Evolutionary conservation across 768 basidiomycete species (phyloP).

Genomic region (Nidularia pulvinata): DNA sequence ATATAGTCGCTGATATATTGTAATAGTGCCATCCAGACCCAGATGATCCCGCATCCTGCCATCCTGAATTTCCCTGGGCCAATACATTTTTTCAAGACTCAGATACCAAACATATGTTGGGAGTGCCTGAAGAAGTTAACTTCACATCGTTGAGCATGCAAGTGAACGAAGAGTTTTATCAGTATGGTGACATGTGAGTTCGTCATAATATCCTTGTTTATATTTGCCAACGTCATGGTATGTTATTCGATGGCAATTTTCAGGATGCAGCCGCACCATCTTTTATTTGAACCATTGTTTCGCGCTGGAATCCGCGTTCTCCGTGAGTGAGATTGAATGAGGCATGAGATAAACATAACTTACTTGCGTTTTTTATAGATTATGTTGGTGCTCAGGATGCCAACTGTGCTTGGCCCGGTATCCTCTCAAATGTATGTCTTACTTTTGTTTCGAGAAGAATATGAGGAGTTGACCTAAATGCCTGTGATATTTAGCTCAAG

Average conservation of each 20-base stretch:
- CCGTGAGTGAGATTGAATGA: constrained; percentile 12
- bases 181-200: constrained; percentile 16
- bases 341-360: neutral
- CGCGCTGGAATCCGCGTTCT: constrained; percentile 22
- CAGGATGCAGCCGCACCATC: constrained; percentile 14
- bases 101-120: constrained; percentile 9
- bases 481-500: constrained; percentile 12
- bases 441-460: neutral
- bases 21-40: constrained; percentile 3
- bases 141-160: constrained; percentile 6
- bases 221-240: no score
- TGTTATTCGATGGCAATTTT: neutral
- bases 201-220: no score
- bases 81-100: constrained; percentile 10
- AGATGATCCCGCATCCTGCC: constrained; percentile 7
- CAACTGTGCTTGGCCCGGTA: constrained; percentile 24
- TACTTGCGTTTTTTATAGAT: constrained; percentile 12
- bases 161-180: constrained; percentile 8
- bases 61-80: constrained; percentile 16
- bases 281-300: constrained; percentile 19
- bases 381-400: constrained; percentile 24
- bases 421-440: constrained; percentile 17
- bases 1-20: no score
- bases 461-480: no score
- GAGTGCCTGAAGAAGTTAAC: constrained; percentile 12